Conservation (phyloP, 2,329 filamentous ascomycete species). For the Pyricularia sp. region DNA sequence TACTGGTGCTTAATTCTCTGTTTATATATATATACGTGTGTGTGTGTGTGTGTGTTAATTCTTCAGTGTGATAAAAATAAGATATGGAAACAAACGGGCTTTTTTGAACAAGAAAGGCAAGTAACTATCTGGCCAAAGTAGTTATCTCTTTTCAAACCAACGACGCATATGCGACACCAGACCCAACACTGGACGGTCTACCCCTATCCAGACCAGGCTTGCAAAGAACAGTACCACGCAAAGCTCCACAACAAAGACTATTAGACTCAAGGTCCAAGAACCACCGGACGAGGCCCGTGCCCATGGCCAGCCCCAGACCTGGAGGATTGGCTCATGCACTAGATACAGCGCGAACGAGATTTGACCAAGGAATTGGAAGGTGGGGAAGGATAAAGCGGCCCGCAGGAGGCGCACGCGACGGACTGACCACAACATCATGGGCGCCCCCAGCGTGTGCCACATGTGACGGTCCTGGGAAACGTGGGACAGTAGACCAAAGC, state of each 20-base stretch:
- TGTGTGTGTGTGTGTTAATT: too few relatives aligned
- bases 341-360: background rate
- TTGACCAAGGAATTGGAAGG: background rate
- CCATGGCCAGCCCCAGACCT: background rate
- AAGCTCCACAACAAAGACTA: background rate
- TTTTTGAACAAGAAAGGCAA: too few relatives aligned
- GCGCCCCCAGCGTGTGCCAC: background rate
- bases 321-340: background rate
- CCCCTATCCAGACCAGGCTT: background rate
- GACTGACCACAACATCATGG: background rate
- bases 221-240: background rate
- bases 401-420: background rate
- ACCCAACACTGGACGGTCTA: background rate
- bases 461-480: background rate
- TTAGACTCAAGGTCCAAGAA: background rate
- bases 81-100: too few relatives aligned
- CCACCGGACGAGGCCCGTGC: background rate
- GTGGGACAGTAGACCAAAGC: background rate
- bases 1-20: too few relatives aligned
- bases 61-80: too few relatives aligned
- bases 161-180: background rate
- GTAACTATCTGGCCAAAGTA: too few relatives aligned
- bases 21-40: too few relatives aligned
- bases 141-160: background rate
- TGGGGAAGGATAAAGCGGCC: background rate